Base-by-base conservation (phyloP, 306 rosid species). In the Cicer judaicum region DNA sequence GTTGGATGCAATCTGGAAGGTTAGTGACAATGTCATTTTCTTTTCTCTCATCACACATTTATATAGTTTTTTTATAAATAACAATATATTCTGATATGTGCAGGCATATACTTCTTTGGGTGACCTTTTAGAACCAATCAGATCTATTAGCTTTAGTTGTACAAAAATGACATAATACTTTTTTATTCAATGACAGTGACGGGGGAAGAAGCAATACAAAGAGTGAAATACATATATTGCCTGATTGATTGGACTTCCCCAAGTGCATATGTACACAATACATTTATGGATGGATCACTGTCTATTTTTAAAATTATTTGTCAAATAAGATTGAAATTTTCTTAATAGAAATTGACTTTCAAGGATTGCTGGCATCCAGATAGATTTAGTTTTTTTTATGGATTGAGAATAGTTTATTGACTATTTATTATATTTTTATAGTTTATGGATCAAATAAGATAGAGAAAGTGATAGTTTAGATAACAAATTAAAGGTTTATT, bases 1-100 rank as follows among this genome's bases (percentile, higher is more conserved):
- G 77, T 87, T 93, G 68, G 97, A 93, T 76, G 96, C 98, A 11
- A 93, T 93, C 49, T 89, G 98, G 6, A 87, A 88, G 95, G 98
- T 93, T 54, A 61, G 49, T 29, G 21, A 41, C 29, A 24, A 2
- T 5, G 29, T 19, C 36, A 29, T 70, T 29, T 46, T 5, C 34
- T 53, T 18, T 40, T 7, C 5, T 16, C 52, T 57, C 70, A 18
- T 65, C 43, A 29, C n/a, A 7, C 18, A 1, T 78, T n/a, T 50
- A 50, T 64, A 41, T 36, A 18, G 3, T 42, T 11, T 14, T 56
- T 21, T 24, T 44, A 44, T 47, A 12, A 36, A 52, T 70, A 41
- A 14, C 38, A 5, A 10, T 53, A 44, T 62, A 66, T 55, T 53
- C 15, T 13, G 2, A 42, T 60, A 8, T 13, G 1, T 70, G 16